These are phyloP conservation scores for Musa schizocarpa DNA, from an alignment of 176 grass and related monocot species.

Conservation along the genomic window DNA sequence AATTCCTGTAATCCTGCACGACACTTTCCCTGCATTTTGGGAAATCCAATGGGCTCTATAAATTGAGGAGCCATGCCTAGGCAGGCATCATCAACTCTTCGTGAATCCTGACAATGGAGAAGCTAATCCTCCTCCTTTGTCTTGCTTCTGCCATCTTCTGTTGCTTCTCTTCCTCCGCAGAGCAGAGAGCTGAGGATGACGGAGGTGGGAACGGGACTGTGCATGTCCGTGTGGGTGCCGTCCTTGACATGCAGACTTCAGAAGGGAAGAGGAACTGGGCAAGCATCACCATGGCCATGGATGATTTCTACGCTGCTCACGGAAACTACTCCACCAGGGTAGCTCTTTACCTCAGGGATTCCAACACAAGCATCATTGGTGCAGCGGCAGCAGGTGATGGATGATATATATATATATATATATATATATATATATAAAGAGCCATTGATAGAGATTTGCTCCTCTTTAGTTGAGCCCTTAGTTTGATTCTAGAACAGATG, in stretches of 20 bases:
- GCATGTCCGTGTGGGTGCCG: slow-evolving; percentile 41
- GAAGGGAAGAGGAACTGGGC: slow-evolving; percentile 19
- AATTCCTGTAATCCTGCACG: too few species aligned
- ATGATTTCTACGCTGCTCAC: slow-evolving; percentile 51
- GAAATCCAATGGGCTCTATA: too few species aligned
- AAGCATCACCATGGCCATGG: slow-evolving; percentile 37
- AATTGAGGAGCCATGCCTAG: too few species aligned
- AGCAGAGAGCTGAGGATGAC: slow-evolving; percentile 2
- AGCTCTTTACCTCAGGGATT: slow-evolving; percentile 30
- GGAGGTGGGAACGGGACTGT: too few species aligned
- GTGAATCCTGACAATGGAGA: too few species aligned
- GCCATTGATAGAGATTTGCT: too few species aligned
- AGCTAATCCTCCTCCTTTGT: background rate
- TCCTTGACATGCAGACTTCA: slow-evolving; percentile 14
- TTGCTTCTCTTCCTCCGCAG: background rate
- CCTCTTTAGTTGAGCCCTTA: too few species aligned
- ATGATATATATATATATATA: too few species aligned
- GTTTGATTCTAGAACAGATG: too few species aligned
- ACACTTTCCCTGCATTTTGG: too few species aligned
- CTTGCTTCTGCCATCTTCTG: background rate
- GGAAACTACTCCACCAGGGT: slow-evolving; percentile 24
- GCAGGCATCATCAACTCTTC: too few species aligned
- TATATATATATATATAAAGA: too few species aligned
- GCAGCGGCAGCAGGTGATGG: slow-evolving; percentile 48
- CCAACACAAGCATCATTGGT: slow-evolving; percentile 20